Base-by-base conservation (phyloP, 225 moss, liverwort and hornwort species). In the Pseudisothecium myosuroides region DNA sequence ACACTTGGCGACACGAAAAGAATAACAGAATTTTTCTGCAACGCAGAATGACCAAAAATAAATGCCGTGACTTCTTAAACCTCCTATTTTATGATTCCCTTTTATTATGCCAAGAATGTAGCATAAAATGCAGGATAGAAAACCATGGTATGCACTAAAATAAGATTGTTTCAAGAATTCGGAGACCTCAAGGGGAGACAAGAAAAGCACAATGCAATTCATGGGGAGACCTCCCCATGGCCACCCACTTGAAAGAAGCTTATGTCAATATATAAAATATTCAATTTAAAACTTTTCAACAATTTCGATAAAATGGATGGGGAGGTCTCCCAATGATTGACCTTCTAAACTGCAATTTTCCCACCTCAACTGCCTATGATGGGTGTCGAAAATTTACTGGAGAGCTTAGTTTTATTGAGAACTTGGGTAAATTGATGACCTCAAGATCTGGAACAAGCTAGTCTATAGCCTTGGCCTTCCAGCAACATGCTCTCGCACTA, bases 1-100 rank as follows among this genome's bases (percentile, higher is more conserved):
- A 90, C 94, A 72, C 83, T 95, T 66, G 98, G 96, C 85, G 98
- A 98, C 68, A 98, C 91, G 76, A 95, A 80, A 80, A 98, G 96
- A 87, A 98, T 93, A 80, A 98, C 95, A 83, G 98, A 94, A 55
- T 91, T 95, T 89, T 91, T 92, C 98, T 98, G 96, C 94, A 90
- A 88, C 68, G 39, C 81, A 73, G 34, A 54, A 63, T 55, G 43
- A 24, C 78, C 59, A 78, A 27, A 88, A 52, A 63, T 61, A 72
- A 82, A 56, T 80, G 88, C 61, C 55, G 87, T 87, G 11, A 87
- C 31, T 83, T 77, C 50, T 52, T 73, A n/a, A 80, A 81, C 59
- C 52, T 84, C 56, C 37, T 80, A 34, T 34, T 28, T 63, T 61
- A 47, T 29, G 34, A 82, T 75, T n/a, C 45, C 12, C 41, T 63